A percentile compares a stretch with the other conserved stretches of the same genome.
phyloP scores from a whole-genome alignment of 2,329 filamentous ascomycete genomes.

The Podosphaera xanthii region DNA sequence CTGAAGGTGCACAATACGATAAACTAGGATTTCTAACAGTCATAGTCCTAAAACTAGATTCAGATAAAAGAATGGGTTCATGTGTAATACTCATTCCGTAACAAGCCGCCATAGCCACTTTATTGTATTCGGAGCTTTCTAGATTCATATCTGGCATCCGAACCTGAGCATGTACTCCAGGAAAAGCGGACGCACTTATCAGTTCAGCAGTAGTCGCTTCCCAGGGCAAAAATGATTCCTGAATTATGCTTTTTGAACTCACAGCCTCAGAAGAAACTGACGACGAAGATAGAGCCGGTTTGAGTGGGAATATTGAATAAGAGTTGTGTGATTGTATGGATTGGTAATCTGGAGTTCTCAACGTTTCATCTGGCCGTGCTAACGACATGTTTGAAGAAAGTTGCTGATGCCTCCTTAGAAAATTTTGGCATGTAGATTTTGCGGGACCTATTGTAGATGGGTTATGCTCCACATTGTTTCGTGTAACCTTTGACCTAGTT shows the following conservation, averaged over 20 bases:
- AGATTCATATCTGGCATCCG: slow-evolving; percentile 38
- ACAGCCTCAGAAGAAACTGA: slow-evolving; percentile 43
- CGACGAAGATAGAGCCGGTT: slow-evolving; percentile 32
- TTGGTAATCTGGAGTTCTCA: slow-evolving; percentile 21
- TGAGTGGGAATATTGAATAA: slow-evolving; percentile 34
- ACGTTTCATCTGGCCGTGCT: slow-evolving; percentile 29
- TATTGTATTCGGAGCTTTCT: slow-evolving; percentile 31
- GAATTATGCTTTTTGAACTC: slow-evolving; percentile 33
- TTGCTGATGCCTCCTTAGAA: slow-evolving; percentile 35
- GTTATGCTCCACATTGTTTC: slow-evolving; percentile 30
- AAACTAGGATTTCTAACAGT: slow-evolving; percentile 23
- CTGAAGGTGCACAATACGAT: slow-evolving; percentile 25
- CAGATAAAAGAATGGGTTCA: slow-evolving; percentile 30
- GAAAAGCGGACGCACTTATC: slow-evolving; percentile 33
- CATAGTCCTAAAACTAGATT: slow-evolving; percentile 30
- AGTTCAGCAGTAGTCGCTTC: slow-evolving; percentile 39
- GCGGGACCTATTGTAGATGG: slow-evolving; percentile 36
- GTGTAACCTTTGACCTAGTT: slow-evolving; percentile 35
- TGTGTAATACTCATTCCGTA: slow-evolving; percentile 31
- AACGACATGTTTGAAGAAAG: slow-evolving; percentile 26
- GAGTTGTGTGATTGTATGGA: slow-evolving; percentile 29
- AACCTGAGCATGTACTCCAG: slow-evolving; percentile 30
- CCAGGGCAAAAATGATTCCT: slow-evolving; percentile 39
- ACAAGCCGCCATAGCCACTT: slow-evolving; percentile 30
- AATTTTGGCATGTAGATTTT: slow-evolving; percentile 25